Percentiles rank a stretch among this genome's conserved stretches.
Evolutionary conservation across 345 rosid species (phyloP).

Genomic region (Sisymbrium irio): DNA sequence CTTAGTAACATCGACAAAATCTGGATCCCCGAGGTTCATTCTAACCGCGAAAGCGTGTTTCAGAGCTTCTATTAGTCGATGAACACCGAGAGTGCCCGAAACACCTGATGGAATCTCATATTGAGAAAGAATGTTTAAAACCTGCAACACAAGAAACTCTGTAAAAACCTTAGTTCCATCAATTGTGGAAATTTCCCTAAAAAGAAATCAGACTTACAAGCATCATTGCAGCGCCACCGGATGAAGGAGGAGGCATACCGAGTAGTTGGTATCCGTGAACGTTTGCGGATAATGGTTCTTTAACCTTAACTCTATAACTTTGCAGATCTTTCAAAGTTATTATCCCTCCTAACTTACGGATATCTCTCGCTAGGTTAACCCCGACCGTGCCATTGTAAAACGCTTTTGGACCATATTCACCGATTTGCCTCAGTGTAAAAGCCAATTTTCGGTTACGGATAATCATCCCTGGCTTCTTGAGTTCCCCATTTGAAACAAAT

Average conservation of each 20-base stretch:
- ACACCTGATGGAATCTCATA: constrained; percentile 43
- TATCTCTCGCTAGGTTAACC: constrained; percentile 38
- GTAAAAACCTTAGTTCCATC: background rate
- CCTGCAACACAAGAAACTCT: constrained; percentile 35
- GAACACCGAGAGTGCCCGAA: constrained; percentile 47
- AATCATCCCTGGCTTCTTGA: constrained; percentile 41
- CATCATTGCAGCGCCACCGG: constrained; percentile 54
- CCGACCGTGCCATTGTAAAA: constrained; percentile 62
- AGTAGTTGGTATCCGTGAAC: constrained; percentile 45
- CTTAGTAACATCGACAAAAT: constrained; percentile 37
- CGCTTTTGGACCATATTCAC: constrained; percentile 32
- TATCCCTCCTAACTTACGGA: constrained; percentile 54
- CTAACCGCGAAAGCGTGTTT: constrained; percentile 63
- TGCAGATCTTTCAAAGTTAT: constrained; percentile 48
- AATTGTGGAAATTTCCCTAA: background rate
- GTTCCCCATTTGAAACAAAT: constrained; percentile 45
- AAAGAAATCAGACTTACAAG: constrained; percentile 35
- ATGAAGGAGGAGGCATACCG: constrained; percentile 67
- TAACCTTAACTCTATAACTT: constrained; percentile 44
- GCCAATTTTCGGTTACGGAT: constrained; percentile 47
- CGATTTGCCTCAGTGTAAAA: constrained; percentile 35
- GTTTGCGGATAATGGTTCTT: constrained; percentile 39
- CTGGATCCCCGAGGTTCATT: constrained; percentile 74
- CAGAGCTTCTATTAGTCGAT: constrained; percentile 55
- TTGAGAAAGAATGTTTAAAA: constrained; percentile 54